Base-by-base conservation (phyloP, 306 rosid genomes). In the Inga oerstediana region DNA sequence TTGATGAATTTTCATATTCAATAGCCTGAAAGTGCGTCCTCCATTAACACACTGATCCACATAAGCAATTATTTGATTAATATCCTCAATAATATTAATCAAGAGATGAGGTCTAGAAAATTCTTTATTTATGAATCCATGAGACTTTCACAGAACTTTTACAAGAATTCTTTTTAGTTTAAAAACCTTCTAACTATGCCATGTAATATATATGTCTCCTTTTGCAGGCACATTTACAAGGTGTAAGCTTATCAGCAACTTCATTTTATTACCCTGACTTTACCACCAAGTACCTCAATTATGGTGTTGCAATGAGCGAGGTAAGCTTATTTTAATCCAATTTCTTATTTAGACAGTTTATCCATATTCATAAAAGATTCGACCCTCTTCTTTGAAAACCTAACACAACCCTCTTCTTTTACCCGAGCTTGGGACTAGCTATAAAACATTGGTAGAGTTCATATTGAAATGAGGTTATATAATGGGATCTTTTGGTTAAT, bases 241-340 rank as follows among this genome's bases (percentile, higher is more conserved):
- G 90, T 73, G 87, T 96, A 83, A 90, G 90, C 83, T 89, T 96
- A 83, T 91, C 99, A 72, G 92, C 91, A 70, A 91, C 92, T 87
- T 88, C 96, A 73, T 65, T 80, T 24, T 93, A 74, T 56, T 85
- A 76, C 39, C 94, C 98, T 27, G 85, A 80, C 39, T 43, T 20
- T 76, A 5, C 64, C 75, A 85, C 96, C 70, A 39, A 1, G 12
- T 96, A 96, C 89, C 85, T 91, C 52, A 96, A 88, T 81, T 93
- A 92, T 78, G 99, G 97, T 56, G 97, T 91, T 19, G 99, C 98
- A 77, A 89, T 90, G 80, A 96, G 98, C 68, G 98, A 96, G 98
- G 99, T 82, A 77, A 72, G 90, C 83, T 80, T 76, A 11, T 35
- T 65, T 17, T 12, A 37, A 10, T 14, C 44, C 72, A 44, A 22